Conservation (phyloP, 2,329 filamentous ascomycete species). For the Arachnomyces sp. region DNA sequence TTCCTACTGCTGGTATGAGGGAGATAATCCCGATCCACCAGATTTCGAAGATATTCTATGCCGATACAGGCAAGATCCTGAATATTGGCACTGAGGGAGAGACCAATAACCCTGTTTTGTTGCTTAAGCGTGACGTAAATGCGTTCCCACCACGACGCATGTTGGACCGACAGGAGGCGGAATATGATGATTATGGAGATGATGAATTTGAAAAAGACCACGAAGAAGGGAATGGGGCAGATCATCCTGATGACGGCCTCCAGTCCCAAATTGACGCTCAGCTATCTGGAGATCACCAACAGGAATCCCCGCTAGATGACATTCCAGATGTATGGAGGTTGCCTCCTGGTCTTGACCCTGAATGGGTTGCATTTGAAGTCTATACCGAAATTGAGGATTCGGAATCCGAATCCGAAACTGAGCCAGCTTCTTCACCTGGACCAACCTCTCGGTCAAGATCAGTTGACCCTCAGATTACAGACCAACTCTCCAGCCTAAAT, state of each 20-base stretch:
- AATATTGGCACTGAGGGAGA: slow-evolving; percentile 67
- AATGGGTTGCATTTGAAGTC: slow-evolving; percentile 88
- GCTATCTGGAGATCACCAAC: slow-evolving; percentile 18
- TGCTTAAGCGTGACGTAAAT: slow-evolving; percentile 63
- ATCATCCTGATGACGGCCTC: slow-evolving; percentile 29
- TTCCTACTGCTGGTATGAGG: slow-evolving; percentile 54
- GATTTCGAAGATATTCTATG: slow-evolving; percentile 87
- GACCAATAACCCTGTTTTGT: slow-evolving; percentile 62
- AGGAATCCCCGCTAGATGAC: slow-evolving; percentile 4
- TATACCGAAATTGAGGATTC: slow-evolving; percentile 57
- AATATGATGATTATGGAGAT: slow-evolving; percentile 21
- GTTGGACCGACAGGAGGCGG: slow-evolving; percentile 40
- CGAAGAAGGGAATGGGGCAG: slow-evolving; percentile 19
- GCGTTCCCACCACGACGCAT: slow-evolving; percentile 54
- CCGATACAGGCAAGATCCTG: slow-evolving; percentile 78
- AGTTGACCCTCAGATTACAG: slow-evolving; percentile 33
- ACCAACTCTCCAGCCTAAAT: slow-evolving; percentile 41
- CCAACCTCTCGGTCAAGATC: slow-evolving; percentile 19
- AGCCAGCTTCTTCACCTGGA: slow-evolving; percentile 13
- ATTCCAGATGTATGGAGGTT: slow-evolving; percentile 48
- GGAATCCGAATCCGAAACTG: slow-evolving; percentile 43
- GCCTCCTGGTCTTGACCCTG: slow-evolving; percentile 68
- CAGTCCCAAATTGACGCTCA: slow-evolving; percentile 33
- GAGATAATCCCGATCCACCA: slow-evolving; percentile 62
- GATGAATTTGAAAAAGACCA: slow-evolving; percentile 23